phyloP scores from a whole-genome alignment of 129 eudicot genomes.

The Escallonia rubra region DNA sequence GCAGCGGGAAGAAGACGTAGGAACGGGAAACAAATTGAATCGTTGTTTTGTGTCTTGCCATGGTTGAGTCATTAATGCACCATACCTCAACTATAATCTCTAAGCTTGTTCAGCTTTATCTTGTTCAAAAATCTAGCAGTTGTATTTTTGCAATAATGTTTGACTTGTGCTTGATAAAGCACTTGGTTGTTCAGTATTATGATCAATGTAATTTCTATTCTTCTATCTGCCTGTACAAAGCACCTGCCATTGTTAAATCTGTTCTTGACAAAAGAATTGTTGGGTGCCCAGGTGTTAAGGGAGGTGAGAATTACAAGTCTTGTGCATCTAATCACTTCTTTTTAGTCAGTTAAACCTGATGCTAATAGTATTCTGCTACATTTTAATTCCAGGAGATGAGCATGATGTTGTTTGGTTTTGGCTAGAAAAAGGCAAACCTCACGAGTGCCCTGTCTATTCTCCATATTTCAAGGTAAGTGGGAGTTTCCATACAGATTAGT shows the following conservation, averaged over 20 bases:
- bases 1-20: too few species aligned
- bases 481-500: not conserved
- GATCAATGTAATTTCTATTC: not conserved
- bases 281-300: slow-evolving; percentile 38
- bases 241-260: slow-evolving; percentile 32
- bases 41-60: too few species aligned
- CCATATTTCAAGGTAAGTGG: slow-evolving; percentile 32
- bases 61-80: too few species aligned
- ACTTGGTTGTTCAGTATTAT: not conserved
- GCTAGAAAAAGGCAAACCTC: slow-evolving; percentile 32
- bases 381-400: slow-evolving; percentile 28
- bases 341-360: not conserved
- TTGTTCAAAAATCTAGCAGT: not conserved
- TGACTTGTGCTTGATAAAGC: not conserved
- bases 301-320: slow-evolving; percentile 12
- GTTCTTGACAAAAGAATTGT: slow-evolving; percentile 31
- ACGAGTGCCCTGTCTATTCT: slow-evolving; percentile 32
- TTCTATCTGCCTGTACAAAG: slow-evolving; percentile 17
- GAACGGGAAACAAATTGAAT: too few species aligned
- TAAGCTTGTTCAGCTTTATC: not conserved
- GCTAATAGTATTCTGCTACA: not conserved
- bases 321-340: not conserved
- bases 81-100: not conserved
- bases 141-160: not conserved
- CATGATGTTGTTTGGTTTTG: slow-evolving; percentile 45